Percentiles rank a stretch among this genome's conserved stretches.
phyloP scores from a whole-genome alignment of 345 rosid genomes.

The Garcia nutans region DNA sequence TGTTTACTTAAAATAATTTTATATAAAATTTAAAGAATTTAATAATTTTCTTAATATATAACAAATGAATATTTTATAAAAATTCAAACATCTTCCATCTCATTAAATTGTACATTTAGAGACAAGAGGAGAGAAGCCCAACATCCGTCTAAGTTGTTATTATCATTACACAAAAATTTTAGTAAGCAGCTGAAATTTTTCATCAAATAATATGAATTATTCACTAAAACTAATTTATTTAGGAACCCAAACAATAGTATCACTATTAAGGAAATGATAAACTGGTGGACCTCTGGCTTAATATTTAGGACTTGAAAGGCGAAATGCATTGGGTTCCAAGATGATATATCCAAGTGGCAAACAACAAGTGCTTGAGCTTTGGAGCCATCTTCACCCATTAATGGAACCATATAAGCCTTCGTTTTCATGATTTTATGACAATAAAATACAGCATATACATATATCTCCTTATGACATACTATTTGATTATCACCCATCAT shows the following conservation, averaged over 20 bases:
- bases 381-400: conserved; percentile 11
- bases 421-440: conserved; percentile 13
- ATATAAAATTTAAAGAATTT: no score
- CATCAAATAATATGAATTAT: no score
- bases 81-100: no score
- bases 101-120: no score
- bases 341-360: conserved; percentile 17
- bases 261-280: conserved; percentile 11
- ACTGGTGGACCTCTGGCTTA: conserved; percentile 13
- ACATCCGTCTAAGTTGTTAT: no score
- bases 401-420: neutral
- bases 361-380: neutral
- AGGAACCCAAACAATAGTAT: neutral
- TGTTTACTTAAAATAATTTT: no score
- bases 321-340: conserved; percentile 20
- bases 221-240: no score
- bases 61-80: no score
- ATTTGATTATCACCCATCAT: conserved; percentile 6
- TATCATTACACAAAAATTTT: no score
- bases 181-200: no score
- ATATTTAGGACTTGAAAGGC: conserved; percentile 17
- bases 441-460: conserved; percentile 19
- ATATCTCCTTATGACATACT: conserved; percentile 18
- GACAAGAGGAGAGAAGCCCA: no score
- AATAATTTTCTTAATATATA: no score